Evolutionary conservation across 2,329 filamentous ascomycete genomes (phyloP).

Genomic region (Aspergillus glaucus): DNA sequence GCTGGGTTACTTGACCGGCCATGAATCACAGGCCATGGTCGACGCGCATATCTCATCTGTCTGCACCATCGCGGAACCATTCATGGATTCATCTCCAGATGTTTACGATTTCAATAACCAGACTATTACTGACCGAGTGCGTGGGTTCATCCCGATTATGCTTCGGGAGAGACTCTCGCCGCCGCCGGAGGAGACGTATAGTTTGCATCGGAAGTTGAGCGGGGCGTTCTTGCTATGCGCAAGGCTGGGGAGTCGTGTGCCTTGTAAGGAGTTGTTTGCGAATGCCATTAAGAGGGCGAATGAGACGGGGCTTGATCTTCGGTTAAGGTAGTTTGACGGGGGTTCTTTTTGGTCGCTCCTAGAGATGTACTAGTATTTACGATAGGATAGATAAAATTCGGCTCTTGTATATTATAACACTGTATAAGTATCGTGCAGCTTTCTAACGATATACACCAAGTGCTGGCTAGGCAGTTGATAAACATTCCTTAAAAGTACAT

Average conservation of each 20-base stretch:
- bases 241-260: conserved; percentile 72
- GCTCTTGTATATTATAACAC: no score
- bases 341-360: background rate
- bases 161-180: conserved; percentile 79
- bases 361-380: background rate
- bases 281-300: conserved; percentile 27
- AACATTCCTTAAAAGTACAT: no score
- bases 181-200: conserved; percentile 96
- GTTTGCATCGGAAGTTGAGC: conserved; percentile 86
- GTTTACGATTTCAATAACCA: conserved; percentile 90
- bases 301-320: conserved; percentile 10
- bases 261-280: conserved; percentile 70
- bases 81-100: conserved; percentile 66
- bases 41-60: conserved; percentile 86
- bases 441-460: no score
- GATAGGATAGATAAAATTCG: no score
- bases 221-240: conserved; percentile 93
- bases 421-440: no score
- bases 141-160: conserved; percentile 86
- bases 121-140: conserved; percentile 92
- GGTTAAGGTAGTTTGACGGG: background rate
- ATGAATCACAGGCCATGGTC: conserved; percentile 78
- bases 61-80: conserved; percentile 86
- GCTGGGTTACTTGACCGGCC: conserved; percentile 86
- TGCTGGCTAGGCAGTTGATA: no score